A percentile compares a stretch with the other conserved stretches of the same genome.
Evolutionary conservation across 1,284 basidiomycete genomes (phyloP).

Genomic region (Marasmius fiardii): DNA sequence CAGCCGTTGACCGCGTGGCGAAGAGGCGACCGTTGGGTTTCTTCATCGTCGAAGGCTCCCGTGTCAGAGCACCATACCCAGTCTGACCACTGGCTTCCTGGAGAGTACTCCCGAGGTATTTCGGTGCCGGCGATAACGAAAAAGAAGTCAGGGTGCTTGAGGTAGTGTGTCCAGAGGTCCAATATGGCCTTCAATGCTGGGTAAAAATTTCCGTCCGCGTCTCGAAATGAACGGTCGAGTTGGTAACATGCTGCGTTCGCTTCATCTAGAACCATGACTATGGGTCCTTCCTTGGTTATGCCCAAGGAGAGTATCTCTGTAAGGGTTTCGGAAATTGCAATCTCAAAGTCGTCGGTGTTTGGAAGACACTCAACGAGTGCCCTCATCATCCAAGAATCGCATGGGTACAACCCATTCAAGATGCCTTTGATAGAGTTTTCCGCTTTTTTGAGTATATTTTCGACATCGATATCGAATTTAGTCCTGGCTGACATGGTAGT

Average conservation of each 20-base stretch:
- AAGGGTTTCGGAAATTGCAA: too few species aligned
- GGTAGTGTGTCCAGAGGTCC: background rate
- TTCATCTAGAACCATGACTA: background rate
- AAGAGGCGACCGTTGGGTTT: background rate
- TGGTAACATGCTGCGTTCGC: background rate
- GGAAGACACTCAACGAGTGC: too few species aligned
- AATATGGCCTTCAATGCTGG: background rate
- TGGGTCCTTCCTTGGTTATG: too few species aligned
- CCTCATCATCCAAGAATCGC: too few species aligned
- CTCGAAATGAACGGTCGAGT: background rate
- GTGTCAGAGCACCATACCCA: conserved; percentile 11
- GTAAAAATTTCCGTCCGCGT: background rate
- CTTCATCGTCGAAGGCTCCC: conserved; percentile 6
- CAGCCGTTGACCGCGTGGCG: background rate
- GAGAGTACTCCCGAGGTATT: background rate
- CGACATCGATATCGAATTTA: too few species aligned
- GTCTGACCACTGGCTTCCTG: background rate
- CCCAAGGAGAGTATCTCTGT: too few species aligned
- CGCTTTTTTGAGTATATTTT: too few species aligned
- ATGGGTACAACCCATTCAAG: too few species aligned
- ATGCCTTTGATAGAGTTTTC: too few species aligned
- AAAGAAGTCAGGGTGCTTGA: background rate
- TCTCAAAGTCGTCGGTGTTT: too few species aligned
- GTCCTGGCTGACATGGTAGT: too few species aligned
- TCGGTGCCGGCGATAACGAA: background rate